These are phyloP conservation scores for Saccharomycopsis hybrid DNA, from an alignment of 1,139 yeast genomes.

Conservation along the genomic window DNA sequence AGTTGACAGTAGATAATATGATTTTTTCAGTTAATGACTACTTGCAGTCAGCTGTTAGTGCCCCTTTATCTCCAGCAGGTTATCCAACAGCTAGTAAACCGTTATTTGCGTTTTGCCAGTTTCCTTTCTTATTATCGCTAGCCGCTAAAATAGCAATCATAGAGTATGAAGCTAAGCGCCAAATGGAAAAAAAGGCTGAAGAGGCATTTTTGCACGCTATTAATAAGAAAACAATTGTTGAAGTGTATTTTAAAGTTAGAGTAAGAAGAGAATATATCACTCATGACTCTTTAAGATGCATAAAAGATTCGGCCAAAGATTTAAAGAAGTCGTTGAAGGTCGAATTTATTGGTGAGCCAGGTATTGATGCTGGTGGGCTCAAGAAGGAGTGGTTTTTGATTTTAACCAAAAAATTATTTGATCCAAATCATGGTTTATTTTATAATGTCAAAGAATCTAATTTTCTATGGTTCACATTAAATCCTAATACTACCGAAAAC, in stretches of 20 bases:
- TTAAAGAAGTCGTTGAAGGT: conserved; percentile 70
- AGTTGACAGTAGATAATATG: conserved; percentile 19
- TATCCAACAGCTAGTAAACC: conserved; percentile 15
- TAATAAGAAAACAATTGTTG: conserved; percentile 53
- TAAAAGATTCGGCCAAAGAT: conserved; percentile 52
- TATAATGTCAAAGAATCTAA: conserved; percentile 61
- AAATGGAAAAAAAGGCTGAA: conserved; percentile 84
- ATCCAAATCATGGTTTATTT: conserved; percentile 59
- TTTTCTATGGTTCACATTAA: conserved; percentile 64
- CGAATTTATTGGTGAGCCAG: conserved; percentile 81
- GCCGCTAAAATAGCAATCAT: conserved; percentile 77
- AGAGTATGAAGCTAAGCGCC: conserved; percentile 75
- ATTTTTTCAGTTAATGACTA: conserved; percentile 13
- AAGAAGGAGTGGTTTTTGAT: conserved; percentile 88
- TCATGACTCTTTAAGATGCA: conserved; percentile 67
- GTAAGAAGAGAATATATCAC: conserved; percentile 65
- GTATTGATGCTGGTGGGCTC: conserved; percentile 92
- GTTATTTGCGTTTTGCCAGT: conserved; percentile 63
- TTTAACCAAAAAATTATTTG: conserved; percentile 62
- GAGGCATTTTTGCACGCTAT: conserved; percentile 79
- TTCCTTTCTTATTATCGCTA: conserved; percentile 73
- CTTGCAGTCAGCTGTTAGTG: conserved; percentile 14
- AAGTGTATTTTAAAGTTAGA: conserved; percentile 59
- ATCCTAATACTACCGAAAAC: conserved; percentile 26
- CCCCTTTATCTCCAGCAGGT: conserved; percentile 6